phyloP scores from a whole-genome alignment of 345 rosid species.

The Boechera divaricarpa region DNA sequence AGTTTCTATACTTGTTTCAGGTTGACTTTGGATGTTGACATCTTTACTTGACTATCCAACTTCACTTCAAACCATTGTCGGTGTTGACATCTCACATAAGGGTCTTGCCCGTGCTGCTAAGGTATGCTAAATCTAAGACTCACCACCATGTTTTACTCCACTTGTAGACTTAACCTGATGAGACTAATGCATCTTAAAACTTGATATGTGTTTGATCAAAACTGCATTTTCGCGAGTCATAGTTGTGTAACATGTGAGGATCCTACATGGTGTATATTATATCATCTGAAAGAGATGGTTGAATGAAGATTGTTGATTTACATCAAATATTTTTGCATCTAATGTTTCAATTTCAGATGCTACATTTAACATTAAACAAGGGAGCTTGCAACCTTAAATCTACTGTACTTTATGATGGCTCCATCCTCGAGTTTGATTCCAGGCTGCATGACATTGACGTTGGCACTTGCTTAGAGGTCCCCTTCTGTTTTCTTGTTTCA shows the following conservation, averaged over 20 bases:
- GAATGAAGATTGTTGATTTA: neutral
- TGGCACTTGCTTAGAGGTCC: slow-evolving; percentile 92
- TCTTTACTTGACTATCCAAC: slow-evolving; percentile 79
- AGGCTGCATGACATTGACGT: slow-evolving; percentile 73
- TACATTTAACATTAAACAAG: slow-evolving; percentile 70
- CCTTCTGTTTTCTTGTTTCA: neutral
- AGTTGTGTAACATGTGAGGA: neutral
- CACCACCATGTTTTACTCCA: neutral
- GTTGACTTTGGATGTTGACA: slow-evolving; percentile 93
- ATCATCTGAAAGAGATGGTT: neutral
- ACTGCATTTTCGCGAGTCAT: neutral
- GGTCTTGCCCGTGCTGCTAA: slow-evolving; percentile 87
- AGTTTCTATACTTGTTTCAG: slow-evolving; percentile 48
- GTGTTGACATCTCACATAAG: slow-evolving; percentile 81
- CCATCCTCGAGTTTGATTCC: slow-evolving; percentile 72
- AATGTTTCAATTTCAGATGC: slow-evolving; percentile 56
- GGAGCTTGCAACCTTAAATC: slow-evolving; percentile 55
- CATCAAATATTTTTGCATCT: neutral
- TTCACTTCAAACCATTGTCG: slow-evolving; percentile 68
- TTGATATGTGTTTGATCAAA: neutral
- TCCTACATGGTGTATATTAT: neutral
- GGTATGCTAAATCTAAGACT: slow-evolving; percentile 49
- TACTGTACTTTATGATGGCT: slow-evolving; percentile 80
- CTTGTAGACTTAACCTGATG: slow-evolving; percentile 3
- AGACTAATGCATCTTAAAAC: slow-evolving; percentile 2